A percentile compares a stretch with the other conserved stretches of the same genome.
Conservation (phyloP, 1,284 basidiomycete genomes). For the Naganishia sp. region DNA sequence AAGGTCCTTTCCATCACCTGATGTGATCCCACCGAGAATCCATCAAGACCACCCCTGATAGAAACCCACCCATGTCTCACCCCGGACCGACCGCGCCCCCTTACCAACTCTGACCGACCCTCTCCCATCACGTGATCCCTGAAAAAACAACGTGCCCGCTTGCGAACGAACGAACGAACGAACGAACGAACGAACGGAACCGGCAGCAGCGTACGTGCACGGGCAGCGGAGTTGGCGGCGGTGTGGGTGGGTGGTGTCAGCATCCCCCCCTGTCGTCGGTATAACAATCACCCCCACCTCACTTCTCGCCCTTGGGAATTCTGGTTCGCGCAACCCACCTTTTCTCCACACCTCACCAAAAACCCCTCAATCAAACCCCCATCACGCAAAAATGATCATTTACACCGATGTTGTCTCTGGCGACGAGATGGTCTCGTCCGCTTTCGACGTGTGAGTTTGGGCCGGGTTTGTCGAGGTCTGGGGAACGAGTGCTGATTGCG, state of each 20-base stretch:
- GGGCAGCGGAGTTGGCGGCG: neutral
- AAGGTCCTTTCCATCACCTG: too few species aligned
- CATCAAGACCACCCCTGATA: too few species aligned
- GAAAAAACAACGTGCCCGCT: conserved; percentile 7
- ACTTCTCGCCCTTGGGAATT: too few species aligned
- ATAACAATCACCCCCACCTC: neutral
- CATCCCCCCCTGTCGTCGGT: neutral
- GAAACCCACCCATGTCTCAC: too few species aligned
- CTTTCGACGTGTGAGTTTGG: conserved; percentile 72
- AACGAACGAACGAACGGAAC: too few species aligned
- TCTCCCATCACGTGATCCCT: neutral
- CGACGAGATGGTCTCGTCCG: conserved; percentile 96
- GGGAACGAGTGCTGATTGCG: neutral
- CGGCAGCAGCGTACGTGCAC: neutral
- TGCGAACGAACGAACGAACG: too few species aligned
- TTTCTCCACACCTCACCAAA: neutral
- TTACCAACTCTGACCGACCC: too few species aligned
- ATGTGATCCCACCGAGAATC: too few species aligned
- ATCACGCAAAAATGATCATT: conserved; percentile 44
- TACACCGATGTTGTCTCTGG: conserved; percentile 63
- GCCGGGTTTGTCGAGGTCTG: too few species aligned
- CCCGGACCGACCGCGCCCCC: too few species aligned
- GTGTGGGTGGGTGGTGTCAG: neutral
- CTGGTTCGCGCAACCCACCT: neutral
- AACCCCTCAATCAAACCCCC: neutral